Evolutionary conservation across 495 filamentous ascomycete genomes (phyloP), one percentile per base, ranked within the genome.

Genomic region (Penicillium canescens): DNA sequence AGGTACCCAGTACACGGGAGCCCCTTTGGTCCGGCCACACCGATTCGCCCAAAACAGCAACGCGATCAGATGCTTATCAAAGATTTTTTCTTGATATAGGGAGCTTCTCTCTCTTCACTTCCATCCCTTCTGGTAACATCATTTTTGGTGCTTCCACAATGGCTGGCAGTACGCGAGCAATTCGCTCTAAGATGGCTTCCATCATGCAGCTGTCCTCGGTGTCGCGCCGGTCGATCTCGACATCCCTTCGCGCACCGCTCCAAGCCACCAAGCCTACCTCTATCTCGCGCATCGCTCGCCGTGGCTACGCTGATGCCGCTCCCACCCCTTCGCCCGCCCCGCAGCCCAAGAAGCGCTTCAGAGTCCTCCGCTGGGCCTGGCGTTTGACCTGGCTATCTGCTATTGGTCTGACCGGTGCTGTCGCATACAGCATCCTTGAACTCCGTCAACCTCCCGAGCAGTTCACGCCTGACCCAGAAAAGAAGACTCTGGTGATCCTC

Each of bases 401-500:
- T 50, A 60, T 96, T 52, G 85, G 75, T 55, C 80, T 90, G 47
- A 66, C 86, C 35, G 89, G 74, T 42, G 88, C 84, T 56, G 69
- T 94, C 46, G 86, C 83, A 48, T 96, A 91, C 70, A 84, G 82
- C 59, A 87, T 97, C 68, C 96, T 90, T 70, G 72, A 82, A 28
- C 83, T 88, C 57, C 85, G 91, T 52, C 81, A 92, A 70, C 94
- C 93, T 6, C 81, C 80, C 14, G 87, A 94, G 31, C 94, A 98
- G 76, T 72, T 79, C 36, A 80, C 84, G 50, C 86, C 91, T 26
- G 91, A 96, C 74, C 86, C 92, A 53, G 73, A 64, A 46, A 99
- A 98, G 90, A 98, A 98, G 82, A 99, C 92, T 18, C 81, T 99
- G 26, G 95, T 99, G 13, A 85, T 99, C 65, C 82, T 99, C 36